These are phyloP conservation scores for Psilocybe tampanensis DNA, from an alignment of 768 basidiomycete genomes.

Conservation along the genomic window DNA sequence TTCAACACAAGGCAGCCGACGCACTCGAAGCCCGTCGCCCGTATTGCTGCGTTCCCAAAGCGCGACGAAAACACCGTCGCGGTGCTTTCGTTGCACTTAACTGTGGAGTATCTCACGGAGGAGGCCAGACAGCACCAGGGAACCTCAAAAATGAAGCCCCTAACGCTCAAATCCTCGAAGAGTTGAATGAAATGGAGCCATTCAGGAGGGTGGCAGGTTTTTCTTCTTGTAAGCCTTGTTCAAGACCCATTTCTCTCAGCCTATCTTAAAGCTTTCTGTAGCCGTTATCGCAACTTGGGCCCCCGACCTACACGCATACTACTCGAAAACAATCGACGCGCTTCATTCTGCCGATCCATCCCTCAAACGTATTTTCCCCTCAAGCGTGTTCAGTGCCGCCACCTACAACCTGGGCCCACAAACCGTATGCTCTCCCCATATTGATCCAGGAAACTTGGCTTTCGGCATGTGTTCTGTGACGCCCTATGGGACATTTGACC, in stretches of 20 bases:
- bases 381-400: background rate
- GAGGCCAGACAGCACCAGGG: background rate
- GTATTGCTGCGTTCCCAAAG: background rate
- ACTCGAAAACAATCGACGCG: background rate
- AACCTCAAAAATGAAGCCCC: background rate
- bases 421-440: background rate
- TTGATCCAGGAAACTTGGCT: background rate
- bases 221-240: background rate
- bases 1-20: background rate
- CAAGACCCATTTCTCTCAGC: background rate
- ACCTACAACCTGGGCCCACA: background rate
- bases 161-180: background rate
- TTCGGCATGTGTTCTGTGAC: background rate
- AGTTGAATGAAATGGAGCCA: background rate
- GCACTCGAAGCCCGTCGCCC: background rate
- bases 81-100: background rate
- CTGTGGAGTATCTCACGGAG: background rate
- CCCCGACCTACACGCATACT: background rate
- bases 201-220: background rate
- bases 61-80: background rate
- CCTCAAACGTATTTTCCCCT: background rate
- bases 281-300: background rate
- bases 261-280: background rate
- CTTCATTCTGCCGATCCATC: background rate
- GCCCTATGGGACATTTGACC: conserved; percentile 1